Evolutionary conservation across 352 stramenopile species (phyloP), one percentile per base, ranked within the genome.

Genomic region (Phytophthora macrochlamydospora): DNA sequence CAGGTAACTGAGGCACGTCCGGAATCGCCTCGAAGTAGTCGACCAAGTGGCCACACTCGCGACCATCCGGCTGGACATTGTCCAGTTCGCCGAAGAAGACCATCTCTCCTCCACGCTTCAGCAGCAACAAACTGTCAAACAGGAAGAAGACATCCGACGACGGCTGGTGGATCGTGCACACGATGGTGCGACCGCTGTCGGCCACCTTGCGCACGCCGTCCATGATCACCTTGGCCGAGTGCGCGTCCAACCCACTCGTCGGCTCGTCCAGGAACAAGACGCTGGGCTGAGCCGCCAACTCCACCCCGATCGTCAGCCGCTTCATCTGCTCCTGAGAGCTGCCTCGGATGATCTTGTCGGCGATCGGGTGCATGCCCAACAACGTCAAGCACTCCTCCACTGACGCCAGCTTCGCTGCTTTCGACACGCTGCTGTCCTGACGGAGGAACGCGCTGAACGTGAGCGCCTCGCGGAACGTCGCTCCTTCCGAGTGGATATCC

Each of bases 231-330:
- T 74, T 97, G 88, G 71, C 96, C 73, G 75, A 87, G 43, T 83
- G 93, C 7, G 79, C 83, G 58, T 98, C 93, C 6, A 98, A 59
- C 9, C 92, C 92, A 60, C 71, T 90, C 29, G 86, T 97, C 2
- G 90, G 90, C 58, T 97, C 88, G 61, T 97, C 91, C 46, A 90
- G 56, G 69, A 98, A 97, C 12, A 98, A 38, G 37, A 97, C 67
- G 35, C 76, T 83, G 38, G 91, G 85, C 35, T 90, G 87, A 2
- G 85, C 88, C 0, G 95, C 89, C 7, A 98, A 70, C 43, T 98
- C 94, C 24, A 98, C 87, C 51, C 89, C 94, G 31, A 98, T 93
- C 33, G 76, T 88, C 51, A 84, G 35, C 24, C 79, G 72, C 71
- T 88, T 88, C 75, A 81, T 82, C 51, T 88, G 79, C 57, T 88